phyloP scores from a whole-genome alignment of 805 yeast species.

The Candida sithepensis region DNA sequence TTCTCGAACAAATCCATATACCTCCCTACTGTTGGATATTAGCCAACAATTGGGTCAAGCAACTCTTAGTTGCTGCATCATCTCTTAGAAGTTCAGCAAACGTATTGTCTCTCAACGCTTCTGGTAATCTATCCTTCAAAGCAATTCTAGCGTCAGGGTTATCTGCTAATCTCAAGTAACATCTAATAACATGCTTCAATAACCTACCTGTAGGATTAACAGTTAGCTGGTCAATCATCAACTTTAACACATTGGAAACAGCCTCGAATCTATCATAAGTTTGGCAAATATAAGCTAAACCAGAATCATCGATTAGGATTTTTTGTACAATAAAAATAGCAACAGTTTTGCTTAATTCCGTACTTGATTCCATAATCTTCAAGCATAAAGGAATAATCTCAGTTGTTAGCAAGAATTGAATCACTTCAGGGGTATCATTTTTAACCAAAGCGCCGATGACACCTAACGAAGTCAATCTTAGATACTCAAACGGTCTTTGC shows the following conservation, averaged over 20 bases:
- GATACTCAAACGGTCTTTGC: slow-evolving; percentile 89
- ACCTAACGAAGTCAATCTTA: slow-evolving; percentile 88
- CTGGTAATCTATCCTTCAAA: slow-evolving; percentile 77
- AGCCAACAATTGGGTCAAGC: slow-evolving; percentile 76
- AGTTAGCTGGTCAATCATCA: slow-evolving; percentile 83
- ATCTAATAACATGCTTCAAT: slow-evolving; percentile 88
- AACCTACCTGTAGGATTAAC: slow-evolving; percentile 76
- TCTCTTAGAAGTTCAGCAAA: slow-evolving; percentile 76
- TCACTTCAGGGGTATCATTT: slow-evolving; percentile 93
- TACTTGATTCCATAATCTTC: slow-evolving; percentile 91
- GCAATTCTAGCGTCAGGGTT: slow-evolving; percentile 89
- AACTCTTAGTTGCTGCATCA: slow-evolving; percentile 82
- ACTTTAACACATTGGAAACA: slow-evolving; percentile 78
- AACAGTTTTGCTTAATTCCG: slow-evolving; percentile 91
- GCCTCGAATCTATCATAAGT: slow-evolving; percentile 94
- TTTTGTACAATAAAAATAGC: slow-evolving; percentile 95
- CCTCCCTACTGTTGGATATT: slow-evolving; percentile 35
- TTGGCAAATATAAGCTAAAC: slow-evolving; percentile 88
- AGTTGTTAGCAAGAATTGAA: slow-evolving; percentile 86
- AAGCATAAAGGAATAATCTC: slow-evolving; percentile 94
- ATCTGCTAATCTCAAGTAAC: slow-evolving; percentile 87
- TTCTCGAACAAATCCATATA: neutral
- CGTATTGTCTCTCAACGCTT: slow-evolving; percentile 82
- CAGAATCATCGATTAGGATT: slow-evolving; percentile 86
- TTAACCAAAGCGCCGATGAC: slow-evolving; percentile 96